These are phyloP conservation scores for Fusarium neocosmosporiellum DNA, from an alignment of 2,329 filamentous ascomycete genomes.

Conservation along the genomic window DNA sequence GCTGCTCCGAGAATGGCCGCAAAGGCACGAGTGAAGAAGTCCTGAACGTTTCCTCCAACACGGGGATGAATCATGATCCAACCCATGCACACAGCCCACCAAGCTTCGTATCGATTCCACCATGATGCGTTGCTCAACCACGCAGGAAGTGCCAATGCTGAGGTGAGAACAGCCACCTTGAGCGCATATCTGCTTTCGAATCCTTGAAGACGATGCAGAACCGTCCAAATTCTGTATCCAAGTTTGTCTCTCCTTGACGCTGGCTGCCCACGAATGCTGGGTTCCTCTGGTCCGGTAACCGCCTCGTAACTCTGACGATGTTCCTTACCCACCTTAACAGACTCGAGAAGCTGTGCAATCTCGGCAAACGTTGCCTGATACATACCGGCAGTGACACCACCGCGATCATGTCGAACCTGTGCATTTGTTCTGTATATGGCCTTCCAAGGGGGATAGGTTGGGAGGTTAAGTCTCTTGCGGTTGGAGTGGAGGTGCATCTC, in stretches of 20 bases:
- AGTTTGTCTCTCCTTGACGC: conserved; percentile 52
- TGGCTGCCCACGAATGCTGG: conserved; percentile 49
- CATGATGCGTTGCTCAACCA: conserved; percentile 60
- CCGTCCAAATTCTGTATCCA: conserved; percentile 60
- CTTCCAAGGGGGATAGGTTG: conserved; percentile 66
- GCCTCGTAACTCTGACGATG: conserved; percentile 36
- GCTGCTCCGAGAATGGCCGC: conserved; percentile 63
- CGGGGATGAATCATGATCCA: conserved; percentile 64
- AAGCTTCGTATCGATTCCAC: conserved; percentile 67
- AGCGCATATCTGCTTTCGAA: conserved; percentile 69
- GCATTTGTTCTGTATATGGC: conserved; percentile 64
- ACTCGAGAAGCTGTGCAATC: conserved; percentile 57
- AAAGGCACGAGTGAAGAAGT: conserved; percentile 63
- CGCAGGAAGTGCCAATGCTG: conserved; percentile 64
- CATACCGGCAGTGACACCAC: conserved; percentile 65
- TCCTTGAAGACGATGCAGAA: conserved; percentile 65
- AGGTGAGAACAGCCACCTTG: conserved; percentile 64
- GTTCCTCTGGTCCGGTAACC: conserved; percentile 42
- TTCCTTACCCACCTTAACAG: conserved; percentile 52
- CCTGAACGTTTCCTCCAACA: conserved; percentile 68
- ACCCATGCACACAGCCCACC: conserved; percentile 69
- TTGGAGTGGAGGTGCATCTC: conserved; percentile 57
- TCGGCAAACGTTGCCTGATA: conserved; percentile 59
- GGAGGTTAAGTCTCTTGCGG: conserved; percentile 58
- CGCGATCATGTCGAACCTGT: conserved; percentile 69